Evolutionary conservation across 2,329 filamentous ascomycete species (phyloP).

Genomic region (Apiospora arundinis): DNA sequence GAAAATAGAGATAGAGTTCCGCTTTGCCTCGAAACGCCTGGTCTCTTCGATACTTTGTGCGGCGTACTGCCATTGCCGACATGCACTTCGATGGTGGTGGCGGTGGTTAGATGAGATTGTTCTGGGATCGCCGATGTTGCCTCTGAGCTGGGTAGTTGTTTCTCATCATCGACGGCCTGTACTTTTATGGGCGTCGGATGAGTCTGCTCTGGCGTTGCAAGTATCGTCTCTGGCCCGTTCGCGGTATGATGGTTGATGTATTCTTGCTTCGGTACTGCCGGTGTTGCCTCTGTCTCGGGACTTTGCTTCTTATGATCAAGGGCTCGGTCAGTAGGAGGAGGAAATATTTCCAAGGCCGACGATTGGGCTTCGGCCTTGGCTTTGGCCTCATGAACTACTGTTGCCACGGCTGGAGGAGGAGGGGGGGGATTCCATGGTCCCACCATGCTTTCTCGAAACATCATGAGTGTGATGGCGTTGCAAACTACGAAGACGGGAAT

Average conservation of each 20-base stretch:
- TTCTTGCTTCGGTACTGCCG: not conserved
- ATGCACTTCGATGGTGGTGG: not conserved
- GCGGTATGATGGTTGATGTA: too few relatives aligned
- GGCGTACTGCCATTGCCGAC: not conserved
- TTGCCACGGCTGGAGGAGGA: too few relatives aligned
- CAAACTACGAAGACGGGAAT: not conserved
- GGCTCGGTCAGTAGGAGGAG: not conserved
- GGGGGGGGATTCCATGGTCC: not conserved
- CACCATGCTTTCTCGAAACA: not conserved
- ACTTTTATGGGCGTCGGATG: not conserved
- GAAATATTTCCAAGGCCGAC: not conserved
- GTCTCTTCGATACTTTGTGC: not conserved
- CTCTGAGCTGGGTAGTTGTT: not conserved
- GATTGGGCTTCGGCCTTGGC: not conserved
- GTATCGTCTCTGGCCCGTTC: not conserved
- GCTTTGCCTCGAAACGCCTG: not conserved
- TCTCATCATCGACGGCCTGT: not conserved
- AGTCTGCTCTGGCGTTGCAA: not conserved
- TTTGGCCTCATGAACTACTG: not conserved
- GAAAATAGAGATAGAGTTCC: not conserved
- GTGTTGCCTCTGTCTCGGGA: not conserved
- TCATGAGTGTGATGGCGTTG: not conserved
- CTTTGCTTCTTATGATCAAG: not conserved
- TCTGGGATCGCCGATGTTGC: not conserved
- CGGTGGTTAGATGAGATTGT: not conserved